Percentiles rank a stretch among this genome's conserved stretches.
Conservation (phyloP, 371 early-diverging fungal species). For the Paraphysoderma sedebokerense region DNA sequence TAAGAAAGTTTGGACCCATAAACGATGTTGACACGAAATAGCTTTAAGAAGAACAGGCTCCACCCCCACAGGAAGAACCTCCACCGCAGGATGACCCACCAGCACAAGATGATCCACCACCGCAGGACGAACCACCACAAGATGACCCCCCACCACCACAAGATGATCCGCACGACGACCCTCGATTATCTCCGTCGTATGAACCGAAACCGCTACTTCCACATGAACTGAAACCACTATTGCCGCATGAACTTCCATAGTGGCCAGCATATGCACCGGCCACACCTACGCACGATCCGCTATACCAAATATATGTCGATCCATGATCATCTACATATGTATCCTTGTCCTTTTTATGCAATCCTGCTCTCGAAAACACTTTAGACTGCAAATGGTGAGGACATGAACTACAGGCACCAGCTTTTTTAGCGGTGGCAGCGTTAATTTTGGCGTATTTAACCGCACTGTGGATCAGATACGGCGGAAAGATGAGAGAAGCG, state of each 20-base stretch:
- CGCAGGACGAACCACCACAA: too few species aligned
- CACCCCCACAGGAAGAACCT: constrained; percentile 5
- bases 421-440: neutral
- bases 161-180: constrained; percentile 4
- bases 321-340: neutral
- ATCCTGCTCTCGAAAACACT: too few species aligned
- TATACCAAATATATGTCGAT: neutral
- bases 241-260: neutral
- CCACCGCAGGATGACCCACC: constrained; percentile 5
- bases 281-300: neutral
- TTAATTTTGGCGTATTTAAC: neutral
- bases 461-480: too few species aligned
- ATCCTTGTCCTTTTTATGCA: too few species aligned
- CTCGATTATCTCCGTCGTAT: too few species aligned
- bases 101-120: too few species aligned
- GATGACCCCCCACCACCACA: constrained; percentile 4
- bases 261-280: constrained; percentile 1
- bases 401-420: neutral
- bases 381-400: constrained; percentile 1
- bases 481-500: neutral
- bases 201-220: constrained; percentile 5
- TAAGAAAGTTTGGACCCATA: too few species aligned
- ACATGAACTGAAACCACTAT: constrained; percentile 1
- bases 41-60: too few species aligned
- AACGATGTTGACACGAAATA: too few species aligned